Conservation (phyloP, 78 protist genomes). For the Tieghemostelium lacteum region DNA sequence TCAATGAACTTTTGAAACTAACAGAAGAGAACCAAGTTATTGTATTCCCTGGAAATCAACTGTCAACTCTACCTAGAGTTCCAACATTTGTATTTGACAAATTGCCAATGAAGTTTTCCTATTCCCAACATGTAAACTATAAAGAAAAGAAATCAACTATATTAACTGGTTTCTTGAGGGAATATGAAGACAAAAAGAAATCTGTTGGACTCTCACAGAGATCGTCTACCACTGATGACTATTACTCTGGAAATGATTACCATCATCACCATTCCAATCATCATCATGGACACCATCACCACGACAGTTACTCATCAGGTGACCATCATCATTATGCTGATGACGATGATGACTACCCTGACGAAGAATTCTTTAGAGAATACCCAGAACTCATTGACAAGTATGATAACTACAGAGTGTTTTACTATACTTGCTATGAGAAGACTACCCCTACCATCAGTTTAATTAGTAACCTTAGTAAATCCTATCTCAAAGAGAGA, state of each 20-base stretch:
- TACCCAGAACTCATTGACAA: not conserved
- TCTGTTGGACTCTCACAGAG: not conserved
- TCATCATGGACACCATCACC: not conserved
- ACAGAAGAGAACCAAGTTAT: slow-evolving; percentile 65
- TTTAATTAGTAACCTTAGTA: slow-evolving; percentile 29
- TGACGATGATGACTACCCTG: not conserved
- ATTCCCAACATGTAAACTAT: slow-evolving; percentile 4
- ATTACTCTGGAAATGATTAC: not conserved
- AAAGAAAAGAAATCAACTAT: slow-evolving; percentile 56
- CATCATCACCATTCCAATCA: slow-evolving; percentile 25
- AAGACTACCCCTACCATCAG: slow-evolving; percentile 59
- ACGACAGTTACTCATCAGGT: no score
- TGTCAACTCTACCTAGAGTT: slow-evolving; percentile 57
- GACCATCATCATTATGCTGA: not conserved
- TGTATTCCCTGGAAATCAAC: slow-evolving; percentile 55
- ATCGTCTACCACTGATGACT: not conserved
- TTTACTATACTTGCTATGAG: slow-evolving; percentile 58
- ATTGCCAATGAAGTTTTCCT: slow-evolving; percentile 34
- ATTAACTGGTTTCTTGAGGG: slow-evolving; percentile 57
- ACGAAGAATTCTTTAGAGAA: not conserved
- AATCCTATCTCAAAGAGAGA: slow-evolving; percentile 17
- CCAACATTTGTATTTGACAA: slow-evolving; percentile 67
- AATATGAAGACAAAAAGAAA: slow-evolving; percentile 52
- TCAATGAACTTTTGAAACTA: slow-evolving; percentile 5
- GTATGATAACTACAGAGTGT: not conserved